Base-by-base conservation (phyloP, 2,329 filamentous ascomycete genomes). In the Zymoseptoria passerinii region DNA sequence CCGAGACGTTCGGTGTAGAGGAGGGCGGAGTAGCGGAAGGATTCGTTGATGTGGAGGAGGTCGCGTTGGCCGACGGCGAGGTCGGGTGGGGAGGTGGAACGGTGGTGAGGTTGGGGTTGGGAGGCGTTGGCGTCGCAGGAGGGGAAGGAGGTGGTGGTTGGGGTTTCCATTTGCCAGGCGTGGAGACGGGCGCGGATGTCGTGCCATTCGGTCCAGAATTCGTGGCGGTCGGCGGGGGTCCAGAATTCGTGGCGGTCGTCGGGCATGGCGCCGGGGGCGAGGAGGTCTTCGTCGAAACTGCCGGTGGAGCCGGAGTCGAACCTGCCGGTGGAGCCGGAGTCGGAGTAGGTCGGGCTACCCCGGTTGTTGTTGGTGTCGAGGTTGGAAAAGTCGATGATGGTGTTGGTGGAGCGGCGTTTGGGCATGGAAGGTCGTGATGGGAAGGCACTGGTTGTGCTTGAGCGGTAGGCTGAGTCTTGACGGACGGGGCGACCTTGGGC, bases 1-100 rank as follows among this genome's bases (percentile, higher is more conserved):
- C 89, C 90, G 23, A 96, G 83, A 4, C 92, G 88, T 76, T 95
- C 90, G 8, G 88, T 92, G 76, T 96, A 96, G 9, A 96, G 81
- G 35, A 96, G 80, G 0, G 91, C 92, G 0, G 91, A 86, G 72
- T 94, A 91, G 18, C 92, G 88, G 79, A 96, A 96, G 9, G 88
- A 88, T 72, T 96, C 90, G 19, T 89, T 95, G 54, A 96, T 87
- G 67, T 91, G 89, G 35, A 85, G 81, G 9, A 96, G 79, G 63
- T 95, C 90, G 20, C 84, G 75, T 70, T 94, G 88, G 20, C 62
- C 65, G 19, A 65, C 53, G 13, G 65, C 57, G 48, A 60, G 53
- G 20, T 65, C 65, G 3, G 64, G 61, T 10, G 69, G 63, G 20
- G 67, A 55, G 49, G 68, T 70, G n/a, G 67, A 65, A 4, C 35